Evolutionary conservation across 805 yeast species (phyloP), one percentile per base, ranked within the genome.

Genomic region (Wickerhamomyces hampshirensis): DNA sequence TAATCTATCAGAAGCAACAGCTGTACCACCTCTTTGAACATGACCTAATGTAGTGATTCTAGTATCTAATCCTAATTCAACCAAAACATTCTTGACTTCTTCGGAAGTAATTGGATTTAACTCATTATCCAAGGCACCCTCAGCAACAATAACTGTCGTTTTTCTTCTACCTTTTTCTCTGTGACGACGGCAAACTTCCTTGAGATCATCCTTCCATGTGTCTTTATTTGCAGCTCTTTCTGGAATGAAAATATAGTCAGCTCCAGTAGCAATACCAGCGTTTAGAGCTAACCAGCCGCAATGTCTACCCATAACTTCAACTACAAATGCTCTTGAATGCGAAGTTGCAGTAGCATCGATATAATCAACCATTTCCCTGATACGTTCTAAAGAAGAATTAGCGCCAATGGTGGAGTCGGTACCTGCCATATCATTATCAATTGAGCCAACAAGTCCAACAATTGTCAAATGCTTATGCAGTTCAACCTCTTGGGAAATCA

Each of bases 231-330:
- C 85, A 5, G 98, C 97, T 62, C 81, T 79, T 66, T 93, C 98
- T 23, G 98, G 98, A 47, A 93, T 84, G 53, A 93, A 81, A 40
- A 88, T 83, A 59, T 78, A 88, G 65, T 93, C 98, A 3, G 98
- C 98, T 53, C 93, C 84, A 19, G 97, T 86, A 30, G 98, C 88
- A 43, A 91, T 81, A 56, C 98, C 98, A 4, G 98, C 94, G 93
- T 88, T 89, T 50, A 93, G 68, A 2, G 94, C 98, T 51, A 93
- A 74, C 98, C 98, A 93, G 45, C 98, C 98, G 71, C 98, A 93
- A 62, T 93, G 97, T 58, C 98, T 79, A 44, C 98, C 98, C 98
- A 93, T 93, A 28, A 93, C 98, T 61, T 93, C 98, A 41, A 93
- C 84, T 30, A 93, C 96, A 60, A 93, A 93, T 6, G 98, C 98